Conservation (phyloP, 2,329 filamentous ascomycete genomes). For the Dactylonectria estremocensis region DNA sequence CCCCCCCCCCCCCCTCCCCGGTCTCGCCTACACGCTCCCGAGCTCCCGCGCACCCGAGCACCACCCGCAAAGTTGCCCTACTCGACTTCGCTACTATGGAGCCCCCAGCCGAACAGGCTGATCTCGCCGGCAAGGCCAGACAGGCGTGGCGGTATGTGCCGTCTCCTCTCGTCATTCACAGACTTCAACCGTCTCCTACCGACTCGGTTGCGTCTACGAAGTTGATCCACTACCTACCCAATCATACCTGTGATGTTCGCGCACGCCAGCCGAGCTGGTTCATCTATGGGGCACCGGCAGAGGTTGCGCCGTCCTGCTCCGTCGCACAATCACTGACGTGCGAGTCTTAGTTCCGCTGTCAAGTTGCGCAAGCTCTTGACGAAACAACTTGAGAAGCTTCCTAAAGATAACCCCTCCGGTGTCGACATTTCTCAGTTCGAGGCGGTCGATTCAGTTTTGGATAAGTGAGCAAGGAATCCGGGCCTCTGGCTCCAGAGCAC, state of each 20-base stretch:
- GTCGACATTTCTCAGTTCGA: slow-evolving; percentile 61
- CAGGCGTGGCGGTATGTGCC: slow-evolving; percentile 58
- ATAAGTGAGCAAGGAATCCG: slow-evolving; percentile 53
- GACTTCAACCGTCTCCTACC: too few species aligned
- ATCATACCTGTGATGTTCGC: slow-evolving; percentile 1
- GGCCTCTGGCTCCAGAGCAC: background rate
- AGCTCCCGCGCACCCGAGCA: slow-evolving; percentile 6
- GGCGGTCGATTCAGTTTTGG: slow-evolving; percentile 60
- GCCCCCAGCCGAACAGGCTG: slow-evolving; percentile 38
- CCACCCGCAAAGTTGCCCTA: slow-evolving; percentile 32
- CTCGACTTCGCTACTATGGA: slow-evolving; percentile 43
- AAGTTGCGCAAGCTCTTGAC: slow-evolving; percentile 61
- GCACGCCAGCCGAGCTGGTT: too few species aligned
- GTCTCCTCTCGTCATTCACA: slow-evolving; percentile 19
- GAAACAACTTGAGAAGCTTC: slow-evolving; percentile 61
- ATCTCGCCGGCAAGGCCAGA: slow-evolving; percentile 51
- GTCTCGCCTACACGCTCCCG: slow-evolving; percentile 28
- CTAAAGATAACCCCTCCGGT: slow-evolving; percentile 53
- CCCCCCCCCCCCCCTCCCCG: slow-evolving; percentile 29
- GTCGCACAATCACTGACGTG: slow-evolving; percentile 43
- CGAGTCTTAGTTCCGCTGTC: slow-evolving; percentile 56
- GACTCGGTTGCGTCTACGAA: too few species aligned
- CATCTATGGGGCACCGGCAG: slow-evolving; percentile 13
- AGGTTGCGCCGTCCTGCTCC: slow-evolving; percentile 25
- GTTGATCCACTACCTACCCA: too few species aligned